Evolutionary conservation across 2,329 filamentous ascomycete species (phyloP), one percentile per base, ranked within the genome.

Genomic region (Hypoxylon sp.): DNA sequence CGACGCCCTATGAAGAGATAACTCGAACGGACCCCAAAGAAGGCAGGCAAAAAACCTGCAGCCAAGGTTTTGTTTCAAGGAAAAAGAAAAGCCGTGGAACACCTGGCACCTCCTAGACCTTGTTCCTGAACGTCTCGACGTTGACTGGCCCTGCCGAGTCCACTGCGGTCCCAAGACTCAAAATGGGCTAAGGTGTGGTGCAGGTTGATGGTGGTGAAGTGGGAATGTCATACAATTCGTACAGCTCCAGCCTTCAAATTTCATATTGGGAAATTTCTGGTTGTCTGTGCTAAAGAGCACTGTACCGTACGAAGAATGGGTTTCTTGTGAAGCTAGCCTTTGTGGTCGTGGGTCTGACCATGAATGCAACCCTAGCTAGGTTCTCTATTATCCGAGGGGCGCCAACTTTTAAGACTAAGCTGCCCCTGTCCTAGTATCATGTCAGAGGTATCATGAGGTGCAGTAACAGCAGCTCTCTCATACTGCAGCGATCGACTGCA

Each of bases 61-160:
- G 54, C 68, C 61, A 61, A 62, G 69, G 61, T 14, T 22, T 55
- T 62, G 59, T 68, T 54, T 63, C 64, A 60, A 59, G 50, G 44
- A 56, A 60, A 58, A 71, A 62, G 58, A 64, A 64, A 61, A 58
- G 67, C 64, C 66, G 61, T 55, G 58, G 40, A 74, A 76, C 74
- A 76, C 71, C 72, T 75, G 73, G 73, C 74, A 73, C 69, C 74
- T 73, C 62, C 68, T 56, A 63, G 66, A 58, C 66, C 71, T 66
- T 72, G 66, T 75, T 62, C 69, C 66, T 70, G 66, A 58, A 51
- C 59, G 31, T 57, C 56, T 61, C 40, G 55, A 57, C 44, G 30
- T 35, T 61, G 51, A 69, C 53, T 66, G 69, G 66, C 27, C 30
- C 54, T 54, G 11, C 42, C 25, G 25, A 49, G 40, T 37, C 42